phyloP scores from a whole-genome alignment of 2,329 filamentous ascomycete species.

The Trichoderma koningii region DNA sequence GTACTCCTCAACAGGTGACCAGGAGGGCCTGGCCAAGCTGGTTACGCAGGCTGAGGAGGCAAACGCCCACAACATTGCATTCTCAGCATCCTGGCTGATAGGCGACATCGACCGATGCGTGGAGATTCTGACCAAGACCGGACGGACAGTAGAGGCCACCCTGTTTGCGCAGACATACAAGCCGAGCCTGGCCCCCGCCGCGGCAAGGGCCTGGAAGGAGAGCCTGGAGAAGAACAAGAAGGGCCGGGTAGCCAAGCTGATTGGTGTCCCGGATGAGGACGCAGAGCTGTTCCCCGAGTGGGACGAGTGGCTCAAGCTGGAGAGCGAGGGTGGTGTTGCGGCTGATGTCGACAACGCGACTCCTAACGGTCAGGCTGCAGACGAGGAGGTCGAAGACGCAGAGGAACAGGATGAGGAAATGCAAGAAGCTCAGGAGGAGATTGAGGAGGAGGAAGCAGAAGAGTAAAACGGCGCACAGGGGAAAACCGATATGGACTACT shows the following conservation, averaged over 20 bases:
- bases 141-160: constrained; percentile 79
- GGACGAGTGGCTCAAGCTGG: constrained; percentile 84
- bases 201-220: constrained; percentile 80
- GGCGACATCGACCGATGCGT: constrained; percentile 81
- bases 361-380: constrained; percentile 30
- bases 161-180: constrained; percentile 96
- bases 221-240: constrained; percentile 82
- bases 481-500: constrained; percentile 4
- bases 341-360: constrained; percentile 25
- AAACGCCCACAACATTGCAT: constrained; percentile 88
- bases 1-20: constrained; percentile 82
- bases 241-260: constrained; percentile 76
- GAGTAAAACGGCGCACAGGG: constrained; percentile 34
- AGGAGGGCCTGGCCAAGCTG: constrained; percentile 70
- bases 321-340: constrained; percentile 65
- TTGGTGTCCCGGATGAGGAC: constrained; percentile 80
- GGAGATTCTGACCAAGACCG: constrained; percentile 75
- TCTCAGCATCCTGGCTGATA: constrained; percentile 85
- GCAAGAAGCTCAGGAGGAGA: constrained; percentile 34
- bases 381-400: constrained; percentile 29
- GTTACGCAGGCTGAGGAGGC: constrained; percentile 73
- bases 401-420: constrained; percentile 33
- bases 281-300: constrained; percentile 94
- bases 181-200: constrained; percentile 68
- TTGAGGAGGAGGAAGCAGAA: constrained; percentile 30